Percentiles rank a stretch among this genome's conserved stretches.
Evolutionary conservation across 2,329 filamentous ascomycete genomes (phyloP).

Genomic region (Colletotrichum higginsianum): DNA sequence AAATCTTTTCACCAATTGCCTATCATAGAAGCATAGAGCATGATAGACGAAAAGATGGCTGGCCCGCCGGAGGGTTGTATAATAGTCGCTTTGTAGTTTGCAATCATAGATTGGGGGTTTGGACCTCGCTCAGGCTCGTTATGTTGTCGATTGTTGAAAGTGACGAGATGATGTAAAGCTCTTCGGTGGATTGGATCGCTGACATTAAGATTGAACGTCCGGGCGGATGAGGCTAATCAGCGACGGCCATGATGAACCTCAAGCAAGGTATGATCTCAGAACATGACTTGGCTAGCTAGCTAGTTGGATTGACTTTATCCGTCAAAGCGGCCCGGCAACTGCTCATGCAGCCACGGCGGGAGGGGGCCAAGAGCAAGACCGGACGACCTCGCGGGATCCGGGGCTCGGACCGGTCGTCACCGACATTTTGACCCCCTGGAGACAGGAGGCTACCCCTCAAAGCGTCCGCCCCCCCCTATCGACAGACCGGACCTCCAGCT

Average conservation of each 20-base stretch:
- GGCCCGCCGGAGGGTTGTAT: constrained; percentile 48
- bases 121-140: constrained; percentile 1
- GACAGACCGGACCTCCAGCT: not conserved
- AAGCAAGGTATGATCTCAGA: too few relatives aligned
- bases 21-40: constrained; percentile 46
- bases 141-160: too few relatives aligned
- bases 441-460: not conserved
- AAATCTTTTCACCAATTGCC: constrained; percentile 42
- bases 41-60: constrained; percentile 43
- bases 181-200: too few relatives aligned
- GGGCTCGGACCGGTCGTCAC: constrained; percentile 19
- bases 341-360: constrained; percentile 10
- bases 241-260: too few relatives aligned
- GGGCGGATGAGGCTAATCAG: too few relatives aligned
- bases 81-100: constrained; percentile 49
- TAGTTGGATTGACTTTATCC: constrained; percentile 16
- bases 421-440: constrained; percentile 39
- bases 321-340: constrained; percentile 31
- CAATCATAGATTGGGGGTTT: constrained; percentile 58
- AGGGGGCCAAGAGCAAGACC: not conserved
- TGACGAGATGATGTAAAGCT: too few relatives aligned
- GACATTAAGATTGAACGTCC: too few relatives aligned
- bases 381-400: constrained; percentile 10
- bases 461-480: constrained; percentile 5
- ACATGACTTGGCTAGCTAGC: not conserved